phyloP scores from a whole-genome alignment of 2,329 filamentous ascomycete species.

The Claviceps quebecensis region DNA sequence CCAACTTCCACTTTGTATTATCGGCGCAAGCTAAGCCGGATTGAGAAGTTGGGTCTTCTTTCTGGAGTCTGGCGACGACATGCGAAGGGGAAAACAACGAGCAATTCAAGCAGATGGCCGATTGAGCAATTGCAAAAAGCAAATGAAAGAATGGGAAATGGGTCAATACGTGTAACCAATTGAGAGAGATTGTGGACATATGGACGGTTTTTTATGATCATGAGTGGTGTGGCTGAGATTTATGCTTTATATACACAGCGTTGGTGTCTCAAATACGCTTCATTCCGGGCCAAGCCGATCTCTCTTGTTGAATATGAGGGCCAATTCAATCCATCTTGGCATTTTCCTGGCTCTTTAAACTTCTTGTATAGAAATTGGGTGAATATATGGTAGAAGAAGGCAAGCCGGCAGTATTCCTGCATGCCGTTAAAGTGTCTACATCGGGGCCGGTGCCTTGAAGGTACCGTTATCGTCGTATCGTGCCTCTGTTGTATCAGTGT shows the following conservation, averaged over 20 bases:
- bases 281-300: not conserved
- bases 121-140: not conserved
- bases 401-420: not conserved
- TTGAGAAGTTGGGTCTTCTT: not conserved
- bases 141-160: no score
- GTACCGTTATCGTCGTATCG: slow-evolving; percentile 32
- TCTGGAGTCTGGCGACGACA: not conserved
- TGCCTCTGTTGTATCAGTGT: slow-evolving; percentile 21
- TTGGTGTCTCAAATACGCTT: not conserved
- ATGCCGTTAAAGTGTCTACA: not conserved
- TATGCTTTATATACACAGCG: not conserved
- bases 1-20: not conserved
- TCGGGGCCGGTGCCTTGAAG: slow-evolving; percentile 23
- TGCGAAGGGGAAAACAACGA: not conserved
- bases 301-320: not conserved
- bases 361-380: not conserved
- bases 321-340: not conserved
- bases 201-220: not conserved
- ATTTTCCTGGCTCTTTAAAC: not conserved
- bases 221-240: not conserved
- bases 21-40: not conserved
- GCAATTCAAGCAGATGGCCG: not conserved
- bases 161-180: no score
- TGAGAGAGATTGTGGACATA: not conserved
- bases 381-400: not conserved